These are phyloP conservation scores for Cupressus sempervirens DNA, from an alignment of 75 land plant species.

Conservation along the genomic window DNA sequence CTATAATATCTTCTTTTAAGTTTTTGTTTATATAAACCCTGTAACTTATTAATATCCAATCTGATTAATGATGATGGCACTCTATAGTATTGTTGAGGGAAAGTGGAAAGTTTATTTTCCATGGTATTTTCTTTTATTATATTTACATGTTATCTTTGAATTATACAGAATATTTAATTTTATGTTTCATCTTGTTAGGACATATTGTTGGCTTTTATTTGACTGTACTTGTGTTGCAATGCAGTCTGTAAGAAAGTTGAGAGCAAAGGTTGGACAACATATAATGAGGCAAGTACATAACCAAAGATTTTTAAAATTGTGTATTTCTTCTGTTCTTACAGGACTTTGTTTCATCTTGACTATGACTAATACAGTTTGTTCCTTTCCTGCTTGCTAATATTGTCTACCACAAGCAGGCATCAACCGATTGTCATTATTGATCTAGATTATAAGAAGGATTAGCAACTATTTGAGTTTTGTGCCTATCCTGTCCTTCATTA, in stretches of 20 bases:
- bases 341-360: background rate
- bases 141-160: background rate
- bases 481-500: background rate
- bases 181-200: background rate
- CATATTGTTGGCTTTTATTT: conserved; percentile 1
- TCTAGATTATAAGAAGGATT: background rate
- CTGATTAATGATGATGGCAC: background rate
- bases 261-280: conserved; percentile 85
- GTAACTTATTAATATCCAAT: background rate
- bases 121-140: background rate
- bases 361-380: background rate
- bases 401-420: background rate
- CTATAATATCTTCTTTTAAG: background rate
- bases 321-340: background rate
- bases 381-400: background rate
- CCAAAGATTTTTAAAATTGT: background rate
- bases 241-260: conserved; percentile 89
- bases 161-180: background rate
- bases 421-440: background rate
- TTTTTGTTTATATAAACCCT: background rate
- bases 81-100: background rate
- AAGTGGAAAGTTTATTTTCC: background rate
- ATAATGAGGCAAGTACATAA: conserved; percentile 64
- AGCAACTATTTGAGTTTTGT: background rate
- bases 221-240: background rate